Base-by-base conservation (phyloP, 1,139 yeast genomes). In the Fermentozyma sake region DNA sequence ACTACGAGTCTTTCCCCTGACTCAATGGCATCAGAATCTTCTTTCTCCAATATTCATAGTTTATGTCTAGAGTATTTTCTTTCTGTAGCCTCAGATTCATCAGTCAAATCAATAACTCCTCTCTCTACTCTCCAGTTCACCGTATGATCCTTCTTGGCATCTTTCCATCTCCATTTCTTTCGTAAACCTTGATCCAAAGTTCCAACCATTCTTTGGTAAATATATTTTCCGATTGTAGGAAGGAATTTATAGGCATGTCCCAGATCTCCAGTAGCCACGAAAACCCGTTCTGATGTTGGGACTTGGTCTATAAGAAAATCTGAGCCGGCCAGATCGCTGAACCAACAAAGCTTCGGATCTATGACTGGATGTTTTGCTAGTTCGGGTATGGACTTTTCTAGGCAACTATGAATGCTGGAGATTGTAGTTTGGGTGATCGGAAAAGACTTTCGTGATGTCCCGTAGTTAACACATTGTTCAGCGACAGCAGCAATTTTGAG, bases 231-330 rank as follows among this genome's bases (percentile, higher is more conserved):
- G 12, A 22, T 16, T 6, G 24, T 22, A 13, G 24, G 19, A 18
- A 22, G 12, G 12, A 22, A 22, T 14, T 22, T 22, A 19, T 22
- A 22, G 8, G 15, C 19, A 10, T 16, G 24, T 6, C 24, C 24
- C 24, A 22, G 24, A 15, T 22, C 24, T 8, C 24, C 24, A 8
- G 24, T 12, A 10, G 15, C 19, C 18, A 22, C 24, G 9, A 7
- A 22, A 14, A 22, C 24, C 8, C 10, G 6, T 3, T 10, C 14
- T n/a, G 18, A 16, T 18, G 11, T 14, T 18, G 24, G 24, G 11
- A 16, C 19, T 5, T 8, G n/a, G 12, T 22, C 24, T 6, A 22
- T 22, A 16, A 22, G 14, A 7, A 22, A 22, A 14, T 22, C 18
- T 14, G 24, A 11, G 24, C 16, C 16, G 9, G 24, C 8, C 12